These are phyloP conservation scores for Saturnispora besseyi DNA, from an alignment of 805 yeast species.

Conservation along the genomic window DNA sequence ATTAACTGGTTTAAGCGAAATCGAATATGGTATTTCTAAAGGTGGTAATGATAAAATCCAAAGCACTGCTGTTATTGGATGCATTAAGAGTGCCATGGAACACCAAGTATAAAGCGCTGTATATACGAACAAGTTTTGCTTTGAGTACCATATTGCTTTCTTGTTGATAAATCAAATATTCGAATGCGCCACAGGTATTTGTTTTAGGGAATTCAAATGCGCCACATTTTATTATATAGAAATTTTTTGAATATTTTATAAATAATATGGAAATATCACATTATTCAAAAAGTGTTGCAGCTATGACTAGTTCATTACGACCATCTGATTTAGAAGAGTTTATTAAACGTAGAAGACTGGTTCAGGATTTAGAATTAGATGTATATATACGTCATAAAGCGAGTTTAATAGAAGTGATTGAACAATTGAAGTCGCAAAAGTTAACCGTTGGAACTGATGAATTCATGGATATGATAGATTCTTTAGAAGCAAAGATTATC, in stretches of 20 bases:
- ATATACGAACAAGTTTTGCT: not conserved
- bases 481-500: not conserved
- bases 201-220: not conserved
- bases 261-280: not conserved
- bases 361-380: slow-evolving; percentile 25
- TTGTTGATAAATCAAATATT: not conserved
- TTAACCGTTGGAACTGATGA: slow-evolving; percentile 11
- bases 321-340: slow-evolving; percentile 15
- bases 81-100: slow-evolving; percentile 61
- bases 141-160: not conserved
- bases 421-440: slow-evolving; percentile 13
- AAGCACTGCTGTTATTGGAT: slow-evolving; percentile 83
- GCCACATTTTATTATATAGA: not conserved
- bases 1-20: slow-evolving; percentile 66
- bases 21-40: slow-evolving; percentile 82
- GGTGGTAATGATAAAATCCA: slow-evolving; percentile 93
- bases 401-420: slow-evolving; percentile 14
- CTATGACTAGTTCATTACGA: not conserved
- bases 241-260: not conserved
- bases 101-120: slow-evolving; percentile 22
- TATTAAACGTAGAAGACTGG: slow-evolving; percentile 23
- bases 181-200: not conserved
- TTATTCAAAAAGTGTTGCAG: not conserved
- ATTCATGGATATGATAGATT: slow-evolving; percentile 15
- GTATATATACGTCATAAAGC: slow-evolving; percentile 18